Evolutionary conservation across 371 early-diverging fungal genomes (phyloP), one percentile per base, ranked within the genome.

Genomic region (Blakeslea trispora): DNA sequence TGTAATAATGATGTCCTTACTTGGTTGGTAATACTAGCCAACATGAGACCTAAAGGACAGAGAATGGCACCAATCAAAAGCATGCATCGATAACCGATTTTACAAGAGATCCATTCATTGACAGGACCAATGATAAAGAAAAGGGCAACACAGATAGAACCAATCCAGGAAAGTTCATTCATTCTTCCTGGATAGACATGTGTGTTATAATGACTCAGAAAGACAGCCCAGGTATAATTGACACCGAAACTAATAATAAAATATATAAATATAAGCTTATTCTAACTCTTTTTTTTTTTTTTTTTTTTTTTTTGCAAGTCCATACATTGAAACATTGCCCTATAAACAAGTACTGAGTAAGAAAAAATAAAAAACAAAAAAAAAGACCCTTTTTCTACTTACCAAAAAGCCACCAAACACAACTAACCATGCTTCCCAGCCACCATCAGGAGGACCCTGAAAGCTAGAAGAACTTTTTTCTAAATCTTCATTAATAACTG

Each of bases 21-120:
- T 28, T 28, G 28, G 28, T 28, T 28, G 7, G 75, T 67, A 60
- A 85, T 83, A 14, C 81, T 81, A 4, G 88, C 88, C 13, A 88
- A 59, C 24, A 89, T 71, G 4, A 88, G 71, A 1, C 81, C 86
- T 13, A 78, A 64, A 1, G 83, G 75, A 31, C 81, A 76, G 14
- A 76, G 45, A 31, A 85, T 68, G 42, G 68, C 63, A 5, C 77
- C 85, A 39, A 77, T 65, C 34, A 57, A 67, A 3, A 83, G 73
- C 52, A 82, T 79, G 24, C 73, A 63, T 32, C 74, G 77, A 57
- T 81, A 79, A 0, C 87, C 88, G 47, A 75, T 69, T 17, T 61
- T 68, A 45, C 81, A 71, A 24, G 78, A 77, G 55, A 87, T 64
- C 37, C 57, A 68, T 23, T 71, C 64, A 51, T 76, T 72, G 31